These are phyloP conservation scores for Neopestalotiopsis sp. DNA, from an alignment of 2,329 filamentous ascomycete species.

Conservation along the genomic window DNA sequence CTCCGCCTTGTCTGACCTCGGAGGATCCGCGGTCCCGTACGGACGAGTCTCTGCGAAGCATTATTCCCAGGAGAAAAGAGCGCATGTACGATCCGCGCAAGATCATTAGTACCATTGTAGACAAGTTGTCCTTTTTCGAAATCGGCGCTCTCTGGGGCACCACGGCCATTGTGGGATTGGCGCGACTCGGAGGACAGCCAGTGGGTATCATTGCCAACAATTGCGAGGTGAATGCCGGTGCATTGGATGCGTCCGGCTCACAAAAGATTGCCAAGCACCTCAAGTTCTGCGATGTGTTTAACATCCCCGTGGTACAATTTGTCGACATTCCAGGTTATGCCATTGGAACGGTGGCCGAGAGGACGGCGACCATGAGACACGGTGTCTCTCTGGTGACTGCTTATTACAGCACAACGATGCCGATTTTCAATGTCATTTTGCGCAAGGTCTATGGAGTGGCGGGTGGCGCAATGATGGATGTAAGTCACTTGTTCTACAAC, in stretches of 20 bases:
- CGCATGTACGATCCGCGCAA: slow-evolving; percentile 65
- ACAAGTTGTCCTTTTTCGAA: slow-evolving; percentile 64
- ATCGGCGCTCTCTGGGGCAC: slow-evolving; percentile 68
- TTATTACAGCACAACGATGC: slow-evolving; percentile 67
- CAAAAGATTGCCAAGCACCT: slow-evolving; percentile 66
- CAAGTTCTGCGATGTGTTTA: slow-evolving; percentile 70
- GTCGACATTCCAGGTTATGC: slow-evolving; percentile 69
- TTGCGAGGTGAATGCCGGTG: slow-evolving; percentile 66
- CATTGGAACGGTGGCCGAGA: slow-evolving; percentile 67
- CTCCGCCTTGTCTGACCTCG: slow-evolving; percentile 54
- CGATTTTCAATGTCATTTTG: slow-evolving; percentile 68
- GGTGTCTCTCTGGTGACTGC: slow-evolving; percentile 65
- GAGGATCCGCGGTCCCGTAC: slow-evolving; percentile 56
- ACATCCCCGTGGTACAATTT: slow-evolving; percentile 68
- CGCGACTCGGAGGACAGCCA: slow-evolving; percentile 60
- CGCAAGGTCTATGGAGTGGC: slow-evolving; percentile 68
- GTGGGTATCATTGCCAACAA: slow-evolving; percentile 66
- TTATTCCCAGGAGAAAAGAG: slow-evolving; percentile 62
- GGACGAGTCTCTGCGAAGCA: slow-evolving; percentile 54
- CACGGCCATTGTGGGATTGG: slow-evolving; percentile 66
- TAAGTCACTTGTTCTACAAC: background rate
- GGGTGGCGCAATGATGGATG: slow-evolving; percentile 67
- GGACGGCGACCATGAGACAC: slow-evolving; percentile 68
- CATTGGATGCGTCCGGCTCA: slow-evolving; percentile 63
- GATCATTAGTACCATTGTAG: slow-evolving; percentile 63